Base-by-base conservation (phyloP, 148 eudicot species). In the Nyssa sinensis region DNA sequence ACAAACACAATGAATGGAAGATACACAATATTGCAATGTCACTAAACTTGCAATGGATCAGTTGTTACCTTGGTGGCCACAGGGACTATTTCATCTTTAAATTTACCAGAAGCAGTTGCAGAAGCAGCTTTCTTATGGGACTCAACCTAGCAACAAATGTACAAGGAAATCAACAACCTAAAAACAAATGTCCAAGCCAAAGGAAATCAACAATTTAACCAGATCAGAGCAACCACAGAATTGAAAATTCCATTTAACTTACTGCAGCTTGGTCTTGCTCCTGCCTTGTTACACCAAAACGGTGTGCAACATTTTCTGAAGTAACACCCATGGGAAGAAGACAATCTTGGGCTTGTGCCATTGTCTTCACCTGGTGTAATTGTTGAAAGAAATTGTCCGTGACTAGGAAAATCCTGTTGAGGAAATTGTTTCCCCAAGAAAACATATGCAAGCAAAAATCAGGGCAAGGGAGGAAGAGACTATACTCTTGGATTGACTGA, bases 191-290 rank as follows among this genome's bases (percentile, higher is more conserved):
- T 37, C n/a, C n/a, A n/a, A n/a, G n/a, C 9, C 60, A 27, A 29
- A 57, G 69, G 67, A 34, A 75, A 75, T 62, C 33, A 72, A 73
- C 30, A 3, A 2, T 29, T 53, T n/a, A 69, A 28, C 25, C 9
- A 39, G 55, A 74, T 7, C 1, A 37, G 14, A 63, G 10, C 21
- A 64, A 69, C 47, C 8, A 35, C 60, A 14, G 47, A 14, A 27
- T 3, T 19, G 64, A 61, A 4, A 60, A 25, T 61, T 59, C 71
- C 39, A 51, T 55, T 74, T 24, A 77, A 89, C 96, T 81, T 75
- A 96, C 99, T 24, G 99, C 99, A 84, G 98, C 94, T 75, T 93
- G 97, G 78, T 96, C 99, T 72, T 96, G 99, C 85, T 96, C 98
- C 83, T 83, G 80, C 75, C 99, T 89, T 35, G 97, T 85, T 58